phyloP scores from a whole-genome alignment of 371 early-diverging fungal species.

The Catenaria anguillulae region DNA sequence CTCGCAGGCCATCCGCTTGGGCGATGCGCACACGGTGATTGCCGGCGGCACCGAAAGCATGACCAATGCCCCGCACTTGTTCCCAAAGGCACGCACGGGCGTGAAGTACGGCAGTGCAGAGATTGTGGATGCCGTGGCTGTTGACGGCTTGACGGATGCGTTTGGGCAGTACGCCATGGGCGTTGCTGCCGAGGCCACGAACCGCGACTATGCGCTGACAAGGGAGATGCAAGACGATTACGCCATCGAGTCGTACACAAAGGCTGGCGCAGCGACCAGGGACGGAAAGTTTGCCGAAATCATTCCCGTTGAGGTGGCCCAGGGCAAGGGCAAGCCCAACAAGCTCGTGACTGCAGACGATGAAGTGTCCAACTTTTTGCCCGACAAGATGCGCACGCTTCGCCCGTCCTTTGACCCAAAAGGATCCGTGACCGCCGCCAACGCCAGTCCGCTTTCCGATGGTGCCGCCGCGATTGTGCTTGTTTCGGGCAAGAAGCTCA shows the following conservation, averaged over 20 bases:
- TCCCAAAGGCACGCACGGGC: conserved; percentile 63
- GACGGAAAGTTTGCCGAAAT: conserved; percentile 75
- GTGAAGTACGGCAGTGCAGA: conserved; percentile 72
- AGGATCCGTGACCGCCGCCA: conserved; percentile 90
- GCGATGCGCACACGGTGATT: conserved; percentile 66
- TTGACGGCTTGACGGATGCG: conserved; percentile 87
- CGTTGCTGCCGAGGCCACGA: conserved; percentile 81
- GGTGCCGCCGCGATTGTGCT: conserved; percentile 90
- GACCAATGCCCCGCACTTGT: conserved; percentile 88
- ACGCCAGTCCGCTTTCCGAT: conserved; percentile 83
- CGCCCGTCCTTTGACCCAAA: conserved; percentile 76
- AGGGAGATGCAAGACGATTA: conserved; percentile 75
- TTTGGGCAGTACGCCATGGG: conserved; percentile 83
- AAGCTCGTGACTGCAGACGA: conserved; percentile 64
- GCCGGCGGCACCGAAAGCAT: conserved; percentile 97
- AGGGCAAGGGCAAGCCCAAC: conserved; percentile 70
- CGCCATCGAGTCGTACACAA: conserved; percentile 73
- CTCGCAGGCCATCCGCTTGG: conserved; percentile 67
- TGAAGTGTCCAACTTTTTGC: conserved; percentile 47
- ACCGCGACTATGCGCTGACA: conserved; percentile 58
- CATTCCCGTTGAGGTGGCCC: conserved; percentile 65
- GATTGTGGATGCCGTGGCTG: conserved; percentile 70
- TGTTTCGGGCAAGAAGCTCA: conserved; percentile 58
- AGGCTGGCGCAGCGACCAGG: conserved; percentile 67
- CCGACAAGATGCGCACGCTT: conserved; percentile 64